Conservation (phyloP, 345 rosid genomes). For the Citrus unshiu region DNA sequence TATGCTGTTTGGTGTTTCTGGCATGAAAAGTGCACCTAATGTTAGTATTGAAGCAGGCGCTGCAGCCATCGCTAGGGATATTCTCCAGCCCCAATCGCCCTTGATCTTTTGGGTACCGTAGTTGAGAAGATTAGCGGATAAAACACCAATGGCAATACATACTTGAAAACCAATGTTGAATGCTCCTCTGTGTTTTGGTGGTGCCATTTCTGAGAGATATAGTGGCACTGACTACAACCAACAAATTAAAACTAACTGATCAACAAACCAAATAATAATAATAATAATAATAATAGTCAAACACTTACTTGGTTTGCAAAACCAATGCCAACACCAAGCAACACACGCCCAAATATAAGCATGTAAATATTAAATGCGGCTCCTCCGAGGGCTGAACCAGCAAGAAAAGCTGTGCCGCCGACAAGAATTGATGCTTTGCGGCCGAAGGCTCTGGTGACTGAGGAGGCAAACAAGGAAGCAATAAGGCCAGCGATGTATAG, state of each 20-base stretch:
- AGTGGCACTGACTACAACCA: conserved; percentile 63
- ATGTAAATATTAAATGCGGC: conserved; percentile 50
- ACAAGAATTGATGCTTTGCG: conserved; percentile 62
- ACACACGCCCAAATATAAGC: conserved; percentile 65
- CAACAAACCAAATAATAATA: background rate
- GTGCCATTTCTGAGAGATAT: conserved; percentile 85
- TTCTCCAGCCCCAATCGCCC: conserved; percentile 70
- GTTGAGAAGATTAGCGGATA: conserved; percentile 57
- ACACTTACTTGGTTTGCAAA: conserved; percentile 63
- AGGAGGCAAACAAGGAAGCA: conserved; percentile 56
- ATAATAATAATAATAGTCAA: background rate
- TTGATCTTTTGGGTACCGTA: conserved; percentile 59
- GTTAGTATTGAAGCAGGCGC: conserved; percentile 61
- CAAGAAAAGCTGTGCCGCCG: conserved; percentile 57
- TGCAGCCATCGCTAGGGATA: conserved; percentile 67
- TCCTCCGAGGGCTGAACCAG: conserved; percentile 58
- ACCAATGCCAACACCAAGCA: conserved; percentile 74
- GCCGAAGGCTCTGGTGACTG: conserved; percentile 49
- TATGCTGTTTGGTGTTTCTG: conserved; percentile 70
- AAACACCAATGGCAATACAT: conserved; percentile 50
- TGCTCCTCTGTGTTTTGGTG: conserved; percentile 70
- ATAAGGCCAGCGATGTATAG: conserved; percentile 31
- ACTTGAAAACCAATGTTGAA: conserved; percentile 72
- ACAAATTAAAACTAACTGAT: background rate
- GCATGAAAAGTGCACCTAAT: conserved; percentile 56